Evolutionary conservation across 2,329 filamentous ascomycete genomes (phyloP).

Genomic region (Juglanconis sp.): DNA sequence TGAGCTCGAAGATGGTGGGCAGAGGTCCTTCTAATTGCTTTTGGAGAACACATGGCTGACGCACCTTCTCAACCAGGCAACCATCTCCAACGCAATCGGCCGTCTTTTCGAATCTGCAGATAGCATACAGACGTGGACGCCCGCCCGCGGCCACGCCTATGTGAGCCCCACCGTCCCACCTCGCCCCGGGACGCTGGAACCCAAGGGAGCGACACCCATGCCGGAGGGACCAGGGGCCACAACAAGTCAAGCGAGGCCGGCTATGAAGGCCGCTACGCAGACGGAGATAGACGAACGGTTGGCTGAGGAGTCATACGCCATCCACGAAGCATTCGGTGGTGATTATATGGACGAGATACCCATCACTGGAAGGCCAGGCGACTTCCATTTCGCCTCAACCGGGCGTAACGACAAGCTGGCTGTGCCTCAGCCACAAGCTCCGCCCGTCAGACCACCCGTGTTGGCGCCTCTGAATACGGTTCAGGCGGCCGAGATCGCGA

Average conservation of each 20-base stretch:
- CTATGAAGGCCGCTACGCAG: conserved; percentile 36
- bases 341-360: conserved; percentile 68
- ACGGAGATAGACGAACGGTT: conserved; percentile 41
- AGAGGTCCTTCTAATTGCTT: background rate
- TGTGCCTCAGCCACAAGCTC: conserved; percentile 4
- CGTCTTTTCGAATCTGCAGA: conserved; percentile 50
- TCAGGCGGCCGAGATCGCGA: conserved; percentile 41
- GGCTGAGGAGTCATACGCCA: conserved; percentile 55
- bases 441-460: conserved; percentile 23
- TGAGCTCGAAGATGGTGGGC: conserved; percentile 57
- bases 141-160: conserved; percentile 52
- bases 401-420: conserved; percentile 47
- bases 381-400: conserved; percentile 62
- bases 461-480: conserved; percentile 35
- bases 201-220: conserved; percentile 47
- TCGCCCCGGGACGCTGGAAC: conserved; percentile 33
- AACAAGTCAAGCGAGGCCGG: conserved; percentile 20
- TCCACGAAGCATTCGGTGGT: conserved; percentile 57
- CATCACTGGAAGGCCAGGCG: conserved; percentile 63
- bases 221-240: conserved; percentile 35
- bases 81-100: conserved; percentile 53
- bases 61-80: conserved; percentile 36
- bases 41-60: conserved; percentile 1
- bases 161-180: conserved; percentile 33
- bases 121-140: conserved; percentile 51